Base-by-base conservation (phyloP, 345 rosid genomes). In the Pistacia vera region DNA sequence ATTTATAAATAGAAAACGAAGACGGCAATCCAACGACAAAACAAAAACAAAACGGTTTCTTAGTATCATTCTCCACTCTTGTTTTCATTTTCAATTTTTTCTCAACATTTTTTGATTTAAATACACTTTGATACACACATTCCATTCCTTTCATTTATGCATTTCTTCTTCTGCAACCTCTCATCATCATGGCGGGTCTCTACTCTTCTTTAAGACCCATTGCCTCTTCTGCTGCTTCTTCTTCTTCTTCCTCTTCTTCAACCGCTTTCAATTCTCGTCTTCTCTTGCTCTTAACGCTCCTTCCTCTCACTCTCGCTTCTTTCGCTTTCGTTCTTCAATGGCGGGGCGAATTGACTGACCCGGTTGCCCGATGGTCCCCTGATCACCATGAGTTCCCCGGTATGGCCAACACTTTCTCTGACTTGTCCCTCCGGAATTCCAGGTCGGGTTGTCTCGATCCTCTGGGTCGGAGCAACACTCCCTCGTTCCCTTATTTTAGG, bases 301-400 rank as follows among this genome's bases (percentile, higher is more conserved):
- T 90, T 5, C 89, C 91, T 9, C 75, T 88, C 3, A 78, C 90
- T 18, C 82, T 92, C 9, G 92, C 94, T 13, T 83, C 66, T 20
- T 85, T 92, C 63, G 94, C 97, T 38, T 90, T 90, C 69, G 30
- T 89, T 73, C 90, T 90, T 54, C 97, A 90, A 82, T 90, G 94
- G 90, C 86, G 87, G 3, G 91, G 89, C 6, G 97, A 86, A 0
- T 48, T 78, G 65, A 75, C 81, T 46, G 89, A 85, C 80, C 87
- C 94, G 18, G 57, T 83, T 60, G 35, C 87, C 22, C 83, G 80
- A 1, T 88, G 90, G 89, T 78, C 85, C 8, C 83, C 77, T 16
- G 88, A 89, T 74, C 79, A 68, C 75, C 87, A 66, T 55, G 80
- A 79, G 68, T 91, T 93, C 78, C 95, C 99, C 35, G 95, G 95